A percentile compares a stretch with the other conserved stretches of the same genome.
Conservation (phyloP, 139 green algal genomes). For the Picochlorum costavermella region DNA sequence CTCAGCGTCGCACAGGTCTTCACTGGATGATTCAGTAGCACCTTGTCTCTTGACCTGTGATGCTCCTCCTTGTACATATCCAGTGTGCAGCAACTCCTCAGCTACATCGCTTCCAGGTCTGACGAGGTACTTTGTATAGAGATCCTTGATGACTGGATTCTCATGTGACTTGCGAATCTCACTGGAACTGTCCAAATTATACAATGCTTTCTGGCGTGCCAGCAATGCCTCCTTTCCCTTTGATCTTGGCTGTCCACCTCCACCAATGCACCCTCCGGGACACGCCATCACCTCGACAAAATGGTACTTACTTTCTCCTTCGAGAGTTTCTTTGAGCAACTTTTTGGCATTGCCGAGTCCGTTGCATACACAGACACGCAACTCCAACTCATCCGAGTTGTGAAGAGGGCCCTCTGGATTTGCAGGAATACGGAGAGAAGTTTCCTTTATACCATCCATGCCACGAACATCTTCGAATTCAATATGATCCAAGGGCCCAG, state of each 20-base stretch:
- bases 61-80: constrained; percentile 25
- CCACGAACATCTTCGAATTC: constrained; percentile 39
- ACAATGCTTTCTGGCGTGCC: constrained; percentile 44
- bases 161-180: constrained; percentile 19
- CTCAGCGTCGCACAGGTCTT: not conserved
- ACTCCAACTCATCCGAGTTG: constrained; percentile 22
- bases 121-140: constrained; percentile 29
- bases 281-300: constrained; percentile 57
- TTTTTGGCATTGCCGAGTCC: constrained; percentile 68
- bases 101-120: constrained; percentile 17
- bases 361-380: constrained; percentile 57
- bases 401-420: constrained; percentile 21
- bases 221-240: constrained; percentile 46
- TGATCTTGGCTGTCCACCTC: constrained; percentile 52
- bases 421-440: constrained; percentile 34
- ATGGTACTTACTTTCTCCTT: constrained; percentile 27
- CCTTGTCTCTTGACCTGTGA: constrained; percentile 1
- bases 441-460: constrained; percentile 54
- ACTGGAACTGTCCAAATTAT: constrained; percentile 23
- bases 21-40: not conserved
- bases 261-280: constrained; percentile 48
- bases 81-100: constrained; percentile 31
- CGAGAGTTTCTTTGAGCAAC: constrained; percentile 37
- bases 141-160: constrained; percentile 21
- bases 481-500: constrained; percentile 21